Conservation (phyloP, 257 asterid genomes). For the Craterostigma plantagineum region DNA sequence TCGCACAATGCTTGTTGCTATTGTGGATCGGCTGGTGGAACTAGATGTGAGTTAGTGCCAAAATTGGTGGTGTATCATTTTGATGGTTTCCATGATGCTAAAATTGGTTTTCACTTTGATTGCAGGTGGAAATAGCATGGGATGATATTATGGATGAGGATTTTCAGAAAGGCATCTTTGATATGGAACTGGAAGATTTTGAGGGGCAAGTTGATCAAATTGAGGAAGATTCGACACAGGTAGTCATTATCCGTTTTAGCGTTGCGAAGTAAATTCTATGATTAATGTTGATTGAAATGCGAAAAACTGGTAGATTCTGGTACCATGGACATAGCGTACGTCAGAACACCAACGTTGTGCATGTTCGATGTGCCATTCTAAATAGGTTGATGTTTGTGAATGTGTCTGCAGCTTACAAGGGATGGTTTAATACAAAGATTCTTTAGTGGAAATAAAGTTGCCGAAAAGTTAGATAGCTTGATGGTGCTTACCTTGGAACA, state of each 20-base stretch:
- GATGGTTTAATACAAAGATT: conserved; percentile 33
- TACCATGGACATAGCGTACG: no score
- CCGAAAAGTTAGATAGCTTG: conserved; percentile 64
- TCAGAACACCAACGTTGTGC: no score
- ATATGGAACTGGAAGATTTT: conserved; percentile 76
- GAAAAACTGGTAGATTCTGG: no score
- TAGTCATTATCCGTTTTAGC: conserved; percentile 10
- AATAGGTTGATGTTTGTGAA: conserved; percentile 6
- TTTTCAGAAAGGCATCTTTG: conserved; percentile 64
- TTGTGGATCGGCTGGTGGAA: conserved; percentile 56
- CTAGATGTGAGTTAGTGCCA: conserved; percentile 58
- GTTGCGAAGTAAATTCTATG: no score
- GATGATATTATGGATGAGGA: conserved; percentile 66
- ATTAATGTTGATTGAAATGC: no score
- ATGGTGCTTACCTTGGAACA: conserved; percentile 70
- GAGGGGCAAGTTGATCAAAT: conserved; percentile 31
- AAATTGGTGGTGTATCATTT: no score
- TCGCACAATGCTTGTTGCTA: conserved; percentile 35
- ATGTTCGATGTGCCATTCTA: not conserved
- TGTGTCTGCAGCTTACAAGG: conserved; percentile 39
- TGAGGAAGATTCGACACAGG: conserved; percentile 42
- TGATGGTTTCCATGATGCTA: conserved; percentile 3
- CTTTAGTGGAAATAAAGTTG: conserved; percentile 33
- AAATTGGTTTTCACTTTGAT: conserved; percentile 4
- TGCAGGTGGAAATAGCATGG: conserved; percentile 68